These are phyloP conservation scores for Globisporangium alternatum DNA, from an alignment of 352 stramenopile species.

Conservation along the genomic window DNA sequence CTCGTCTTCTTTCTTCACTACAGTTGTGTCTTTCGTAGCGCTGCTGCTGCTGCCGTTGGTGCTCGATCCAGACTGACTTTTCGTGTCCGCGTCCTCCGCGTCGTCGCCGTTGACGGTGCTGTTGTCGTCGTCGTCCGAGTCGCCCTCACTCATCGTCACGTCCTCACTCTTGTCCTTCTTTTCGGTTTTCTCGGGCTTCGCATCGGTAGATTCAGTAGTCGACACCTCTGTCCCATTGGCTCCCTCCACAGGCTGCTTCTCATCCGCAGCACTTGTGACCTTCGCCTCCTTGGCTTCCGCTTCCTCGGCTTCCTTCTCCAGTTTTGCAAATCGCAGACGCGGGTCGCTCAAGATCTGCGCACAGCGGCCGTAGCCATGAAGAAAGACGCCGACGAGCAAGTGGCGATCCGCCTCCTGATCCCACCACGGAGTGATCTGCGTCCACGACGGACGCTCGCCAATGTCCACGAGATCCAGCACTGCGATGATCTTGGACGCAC, in stretches of 20 bases:
- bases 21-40: constrained; percentile 20
- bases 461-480: constrained; percentile 65
- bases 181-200: constrained; percentile 1
- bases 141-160: constrained; percentile 39
- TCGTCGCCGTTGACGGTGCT: constrained; percentile 38
- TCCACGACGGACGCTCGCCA: constrained; percentile 74
- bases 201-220: constrained; percentile 5
- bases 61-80: constrained; percentile 9
- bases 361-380: constrained; percentile 84
- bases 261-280: neutral
- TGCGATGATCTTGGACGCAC: constrained; percentile 59
- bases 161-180: constrained; percentile 25
- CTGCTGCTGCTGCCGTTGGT: neutral
- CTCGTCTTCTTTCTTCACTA: constrained; percentile 14
- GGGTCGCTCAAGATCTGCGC: constrained; percentile 77
- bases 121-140: constrained; percentile 43
- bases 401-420: constrained; percentile 76
- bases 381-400: constrained; percentile 78
- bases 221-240: neutral
- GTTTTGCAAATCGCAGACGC: constrained; percentile 65
- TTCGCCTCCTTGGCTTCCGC: constrained; percentile 11
- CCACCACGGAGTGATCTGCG: constrained; percentile 85
- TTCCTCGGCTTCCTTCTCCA: constrained; percentile 45
- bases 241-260: neutral
- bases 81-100: constrained; percentile 26